These are phyloP conservation scores for Claviceps paspali DNA, from an alignment of 2,329 filamentous ascomycete species.

Conservation along the genomic window DNA sequence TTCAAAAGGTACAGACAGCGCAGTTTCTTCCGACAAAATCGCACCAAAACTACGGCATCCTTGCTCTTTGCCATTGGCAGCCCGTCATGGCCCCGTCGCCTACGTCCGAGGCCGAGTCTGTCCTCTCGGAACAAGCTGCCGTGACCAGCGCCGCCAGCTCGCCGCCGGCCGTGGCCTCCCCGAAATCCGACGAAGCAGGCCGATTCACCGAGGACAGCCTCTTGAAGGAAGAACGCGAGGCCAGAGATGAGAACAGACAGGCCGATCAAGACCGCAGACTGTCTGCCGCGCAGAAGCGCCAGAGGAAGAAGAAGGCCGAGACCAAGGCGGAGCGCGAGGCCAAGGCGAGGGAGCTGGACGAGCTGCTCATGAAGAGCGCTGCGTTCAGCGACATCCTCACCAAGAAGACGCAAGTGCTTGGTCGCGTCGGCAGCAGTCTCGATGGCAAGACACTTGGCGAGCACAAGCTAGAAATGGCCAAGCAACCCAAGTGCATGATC, in stretches of 20 bases:
- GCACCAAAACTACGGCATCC: no score
- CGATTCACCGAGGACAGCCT: slow-evolving; percentile 16
- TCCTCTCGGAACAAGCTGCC: slow-evolving; percentile 14
- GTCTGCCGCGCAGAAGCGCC: slow-evolving; percentile 22
- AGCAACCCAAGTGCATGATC: slow-evolving; percentile 71
- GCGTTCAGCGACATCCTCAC: slow-evolving; percentile 48
- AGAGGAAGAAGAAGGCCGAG: slow-evolving; percentile 34
- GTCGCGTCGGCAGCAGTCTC: slow-evolving; percentile 43
- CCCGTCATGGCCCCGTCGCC: slow-evolving; percentile 16
- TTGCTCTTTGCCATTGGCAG: background rate
- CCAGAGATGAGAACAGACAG: slow-evolving; percentile 24
- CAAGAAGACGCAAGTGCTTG: slow-evolving; percentile 46
- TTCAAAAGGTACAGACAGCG: no score
- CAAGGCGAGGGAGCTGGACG: slow-evolving; percentile 44
- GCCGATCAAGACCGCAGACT: slow-evolving; percentile 32
- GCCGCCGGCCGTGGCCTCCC: slow-evolving; percentile 15
- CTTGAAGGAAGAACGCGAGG: slow-evolving; percentile 21
- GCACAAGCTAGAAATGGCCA: slow-evolving; percentile 60
- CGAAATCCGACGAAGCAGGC: slow-evolving; percentile 6
- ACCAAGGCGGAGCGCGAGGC: slow-evolving; percentile 38
- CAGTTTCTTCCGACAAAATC: no score
- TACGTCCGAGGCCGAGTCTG: slow-evolving; percentile 17
- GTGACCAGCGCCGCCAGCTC: slow-evolving; percentile 24
- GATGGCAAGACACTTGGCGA: slow-evolving; percentile 45
- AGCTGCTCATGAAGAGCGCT: slow-evolving; percentile 42